Evolutionary conservation across 176 grass and related monocot species (phyloP).

Genomic region (Zoysia japonica): DNA sequence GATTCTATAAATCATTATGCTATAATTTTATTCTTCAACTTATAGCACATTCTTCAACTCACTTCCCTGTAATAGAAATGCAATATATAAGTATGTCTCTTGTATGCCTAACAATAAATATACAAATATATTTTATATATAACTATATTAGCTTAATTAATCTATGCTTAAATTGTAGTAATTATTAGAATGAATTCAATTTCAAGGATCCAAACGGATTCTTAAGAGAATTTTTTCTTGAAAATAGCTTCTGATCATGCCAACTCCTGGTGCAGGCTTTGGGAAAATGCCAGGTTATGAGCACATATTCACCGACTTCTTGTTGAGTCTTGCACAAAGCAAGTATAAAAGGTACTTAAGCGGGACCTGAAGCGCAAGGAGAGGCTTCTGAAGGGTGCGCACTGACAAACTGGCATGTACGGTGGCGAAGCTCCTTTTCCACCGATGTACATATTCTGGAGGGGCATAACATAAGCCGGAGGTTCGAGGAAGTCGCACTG

Average conservation of each 20-base stretch:
- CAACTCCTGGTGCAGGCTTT: conserved; percentile 47
- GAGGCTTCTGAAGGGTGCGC: not conserved
- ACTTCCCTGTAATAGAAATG: too few relatives aligned
- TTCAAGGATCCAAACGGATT: too few relatives aligned
- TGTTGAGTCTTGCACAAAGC: conserved; percentile 57
- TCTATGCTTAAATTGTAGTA: too few relatives aligned
- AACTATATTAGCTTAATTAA: too few relatives aligned
- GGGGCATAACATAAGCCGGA: conserved; percentile 14
- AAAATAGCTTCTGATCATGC: not conserved
- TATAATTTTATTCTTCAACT: too few relatives aligned
- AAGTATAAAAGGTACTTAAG: conserved; percentile 61
- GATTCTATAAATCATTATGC: too few relatives aligned
- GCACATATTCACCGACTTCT: conserved; percentile 72
- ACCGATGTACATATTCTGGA: conserved; percentile 31
- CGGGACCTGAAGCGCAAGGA: conserved; percentile 21
- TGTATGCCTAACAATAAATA: too few relatives aligned
- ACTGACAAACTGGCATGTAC: not conserved
- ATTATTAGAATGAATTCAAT: too few relatives aligned
- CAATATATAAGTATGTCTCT: too few relatives aligned
- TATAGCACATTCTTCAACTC: too few relatives aligned
- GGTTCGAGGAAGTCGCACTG: conserved; percentile 23
- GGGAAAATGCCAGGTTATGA: conserved; percentile 95
- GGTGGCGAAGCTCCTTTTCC: not conserved
- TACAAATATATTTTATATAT: too few relatives aligned
- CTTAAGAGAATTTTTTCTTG: not conserved